phyloP scores from a whole-genome alignment of 805 yeast species.

The Metahyphopichia silvanorum region DNA sequence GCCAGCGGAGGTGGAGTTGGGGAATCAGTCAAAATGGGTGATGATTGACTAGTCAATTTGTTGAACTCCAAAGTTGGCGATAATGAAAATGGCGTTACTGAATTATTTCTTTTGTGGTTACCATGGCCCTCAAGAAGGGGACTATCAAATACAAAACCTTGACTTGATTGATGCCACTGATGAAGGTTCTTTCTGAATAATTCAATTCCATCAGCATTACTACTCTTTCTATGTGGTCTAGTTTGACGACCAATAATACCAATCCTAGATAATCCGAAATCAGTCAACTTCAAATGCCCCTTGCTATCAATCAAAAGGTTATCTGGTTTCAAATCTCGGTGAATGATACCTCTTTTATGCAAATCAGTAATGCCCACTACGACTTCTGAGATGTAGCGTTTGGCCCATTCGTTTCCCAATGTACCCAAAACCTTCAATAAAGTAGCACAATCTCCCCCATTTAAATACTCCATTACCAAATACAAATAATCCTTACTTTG shows the following conservation, averaged over 20 bases:
- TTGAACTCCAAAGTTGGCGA: constrained; percentile 36
- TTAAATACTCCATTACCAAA: constrained; percentile 92
- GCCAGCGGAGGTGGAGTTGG: neutral
- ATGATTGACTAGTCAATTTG: constrained; percentile 12
- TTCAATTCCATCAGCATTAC: constrained; percentile 41
- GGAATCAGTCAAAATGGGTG: constrained; percentile 8
- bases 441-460: constrained; percentile 95
- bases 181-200: constrained; percentile 28
- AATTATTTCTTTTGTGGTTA: constrained; percentile 32
- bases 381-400: constrained; percentile 83
- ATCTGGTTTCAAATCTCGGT: constrained; percentile 94
- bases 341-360: constrained; percentile 86
- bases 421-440: constrained; percentile 78
- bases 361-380: constrained; percentile 87
- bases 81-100: constrained; percentile 44
- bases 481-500: constrained; percentile 85
- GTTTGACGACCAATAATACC: constrained; percentile 82
- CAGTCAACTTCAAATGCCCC: constrained; percentile 92
- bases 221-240: constrained; percentile 35
- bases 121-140: no score
- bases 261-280: constrained; percentile 89
- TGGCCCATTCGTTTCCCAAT: constrained; percentile 83
- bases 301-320: constrained; percentile 78
- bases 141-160: constrained; percentile 15
- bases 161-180: constrained; percentile 5